Evolutionary conservation across 148 eudicot genomes (phyloP).

Genomic region (Diospyros kaki): DNA sequence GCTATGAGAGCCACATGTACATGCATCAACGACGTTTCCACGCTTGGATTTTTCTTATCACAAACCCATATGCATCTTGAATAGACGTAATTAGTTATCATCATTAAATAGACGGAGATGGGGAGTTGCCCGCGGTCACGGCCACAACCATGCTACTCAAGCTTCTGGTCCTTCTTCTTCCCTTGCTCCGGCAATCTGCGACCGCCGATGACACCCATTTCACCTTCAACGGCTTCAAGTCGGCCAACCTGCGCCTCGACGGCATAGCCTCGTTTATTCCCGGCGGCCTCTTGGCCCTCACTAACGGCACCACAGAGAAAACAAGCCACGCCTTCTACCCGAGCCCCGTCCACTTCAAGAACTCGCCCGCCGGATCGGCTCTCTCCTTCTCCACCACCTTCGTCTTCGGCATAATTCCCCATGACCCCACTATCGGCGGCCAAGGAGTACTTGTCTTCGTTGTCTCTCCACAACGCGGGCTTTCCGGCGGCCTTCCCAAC

Average conservation of each 20-base stretch:
- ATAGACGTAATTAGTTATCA: no score
- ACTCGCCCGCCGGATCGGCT: conserved; percentile 18
- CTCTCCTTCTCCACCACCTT: conserved; percentile 56
- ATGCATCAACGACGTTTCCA: no score
- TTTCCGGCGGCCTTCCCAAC: conserved; percentile 22
- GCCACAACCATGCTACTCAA: background rate
- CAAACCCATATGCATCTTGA: no score
- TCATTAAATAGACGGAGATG: no score
- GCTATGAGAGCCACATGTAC: no score
- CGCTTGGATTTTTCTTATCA: no score
- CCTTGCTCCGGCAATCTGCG: background rate
- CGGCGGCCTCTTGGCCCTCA: conserved; percentile 40
- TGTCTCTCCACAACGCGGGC: conserved; percentile 34
- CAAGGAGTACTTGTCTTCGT: conserved; percentile 52
- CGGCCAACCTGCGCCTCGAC: conserved; percentile 35
- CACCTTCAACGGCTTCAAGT: conserved; percentile 40
- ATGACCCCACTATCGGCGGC: conserved; percentile 28
- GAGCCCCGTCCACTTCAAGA: conserved; percentile 42
- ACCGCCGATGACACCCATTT: conserved; percentile 12
- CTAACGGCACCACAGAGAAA: conserved; percentile 38
- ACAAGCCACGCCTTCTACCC: conserved; percentile 51
- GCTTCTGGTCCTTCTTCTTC: background rate
- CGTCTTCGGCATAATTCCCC: conserved; percentile 46
- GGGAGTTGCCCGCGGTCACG: background rate
- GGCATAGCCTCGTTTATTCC: conserved; percentile 35